Percentiles rank a stretch among this genome's conserved stretches.
These are phyloP conservation scores for Didymella lethalis DNA, from an alignment of 2,329 filamentous ascomycete genomes.

Conservation along the genomic window DNA sequence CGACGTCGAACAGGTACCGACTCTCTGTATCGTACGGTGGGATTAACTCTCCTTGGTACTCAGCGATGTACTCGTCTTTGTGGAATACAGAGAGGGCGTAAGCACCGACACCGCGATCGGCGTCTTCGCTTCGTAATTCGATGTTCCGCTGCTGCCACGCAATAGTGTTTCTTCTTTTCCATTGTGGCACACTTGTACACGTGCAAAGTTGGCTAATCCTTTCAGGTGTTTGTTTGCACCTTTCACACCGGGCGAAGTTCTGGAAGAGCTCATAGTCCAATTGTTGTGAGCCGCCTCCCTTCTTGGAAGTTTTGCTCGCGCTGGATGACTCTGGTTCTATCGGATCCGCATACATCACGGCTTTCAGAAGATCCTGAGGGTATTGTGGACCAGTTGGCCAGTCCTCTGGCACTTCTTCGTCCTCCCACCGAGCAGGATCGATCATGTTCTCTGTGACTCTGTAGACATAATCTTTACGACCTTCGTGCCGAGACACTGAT, in stretches of 20 bases:
- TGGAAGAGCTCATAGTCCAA: background rate
- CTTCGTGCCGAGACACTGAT: background rate
- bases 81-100: background rate
- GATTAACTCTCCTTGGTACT: constrained; percentile 7
- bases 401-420: background rate
- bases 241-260: background rate
- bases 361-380: background rate
- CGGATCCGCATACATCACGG: background rate
- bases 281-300: no score
- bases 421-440: background rate
- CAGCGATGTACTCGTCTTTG: background rate
- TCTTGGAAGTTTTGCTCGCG: background rate
- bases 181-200: background rate
- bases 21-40: background rate
- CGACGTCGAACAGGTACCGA: background rate
- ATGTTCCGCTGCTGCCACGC: background rate
- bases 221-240: background rate
- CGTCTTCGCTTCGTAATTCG: background rate
- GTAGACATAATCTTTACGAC: constrained; percentile 1
- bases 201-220: background rate
- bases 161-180: background rate
- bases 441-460: background rate
- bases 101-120: background rate
- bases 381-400: background rate
- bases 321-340: background rate